A percentile compares a stretch with the other conserved stretches of the same genome.
Conservation (phyloP, 768 basidiomycete genomes). For the Boletus tylopilopsis region DNA sequence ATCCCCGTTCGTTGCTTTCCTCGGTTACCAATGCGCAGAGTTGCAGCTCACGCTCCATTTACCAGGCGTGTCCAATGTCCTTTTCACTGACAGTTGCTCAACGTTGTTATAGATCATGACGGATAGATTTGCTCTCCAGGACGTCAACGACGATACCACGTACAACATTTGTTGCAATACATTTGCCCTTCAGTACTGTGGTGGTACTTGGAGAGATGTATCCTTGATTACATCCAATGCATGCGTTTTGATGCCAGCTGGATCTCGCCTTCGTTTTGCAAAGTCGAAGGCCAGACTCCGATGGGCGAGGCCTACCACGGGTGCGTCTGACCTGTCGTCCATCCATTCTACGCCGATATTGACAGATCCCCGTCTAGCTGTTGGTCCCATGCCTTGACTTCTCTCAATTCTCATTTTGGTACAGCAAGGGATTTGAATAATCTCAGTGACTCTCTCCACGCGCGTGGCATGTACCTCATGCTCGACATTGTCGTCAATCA, state of each 20-base stretch:
- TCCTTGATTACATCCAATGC: constrained; percentile 60
- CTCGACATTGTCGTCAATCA: constrained; percentile 64
- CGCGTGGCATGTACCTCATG: constrained; percentile 56
- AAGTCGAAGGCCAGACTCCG: constrained; percentile 44
- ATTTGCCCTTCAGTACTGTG: constrained; percentile 47
- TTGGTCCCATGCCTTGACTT: constrained; percentile 47
- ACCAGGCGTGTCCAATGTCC: constrained; percentile 37
- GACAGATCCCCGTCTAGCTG: constrained; percentile 31
- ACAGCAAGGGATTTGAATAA: constrained; percentile 46
- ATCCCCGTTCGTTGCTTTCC: constrained; percentile 3
- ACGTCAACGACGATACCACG: constrained; percentile 24
- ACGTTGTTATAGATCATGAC: constrained; percentile 40
- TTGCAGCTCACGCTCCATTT: constrained; percentile 53
- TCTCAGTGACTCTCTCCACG: constrained; percentile 45
- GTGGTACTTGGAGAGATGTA: constrained; percentile 54
- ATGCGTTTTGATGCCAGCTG: constrained; percentile 62
- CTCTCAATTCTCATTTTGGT: constrained; percentile 54
- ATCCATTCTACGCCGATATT: neutral
- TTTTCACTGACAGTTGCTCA: neutral
- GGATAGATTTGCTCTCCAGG: constrained; percentile 57
- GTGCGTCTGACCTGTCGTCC: constrained; percentile 17
- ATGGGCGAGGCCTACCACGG: constrained; percentile 59
- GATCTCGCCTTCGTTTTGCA: constrained; percentile 53
- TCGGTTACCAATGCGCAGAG: constrained; percentile 40
- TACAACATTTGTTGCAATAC: constrained; percentile 43